A percentile compares a stretch with the other conserved stretches of the same genome.
Conservation (phyloP, 192 early-diverging fungal species). For the Gigaspora rosea region DNA sequence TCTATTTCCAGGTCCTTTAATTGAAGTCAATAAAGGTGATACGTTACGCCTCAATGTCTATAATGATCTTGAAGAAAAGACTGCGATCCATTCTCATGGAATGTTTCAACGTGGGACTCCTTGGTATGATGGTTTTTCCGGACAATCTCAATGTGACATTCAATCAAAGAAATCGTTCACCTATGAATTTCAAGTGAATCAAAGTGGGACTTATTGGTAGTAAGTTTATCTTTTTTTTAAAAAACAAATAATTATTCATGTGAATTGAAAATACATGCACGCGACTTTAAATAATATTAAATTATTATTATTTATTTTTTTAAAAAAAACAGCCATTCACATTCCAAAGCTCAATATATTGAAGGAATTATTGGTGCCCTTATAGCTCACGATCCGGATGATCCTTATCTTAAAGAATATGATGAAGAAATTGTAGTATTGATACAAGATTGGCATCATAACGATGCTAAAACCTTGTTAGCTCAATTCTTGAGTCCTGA, state of each 20-base stretch:
- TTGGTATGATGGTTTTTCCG: constrained; percentile 4
- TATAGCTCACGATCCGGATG: constrained; percentile 32
- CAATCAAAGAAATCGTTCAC: constrained; percentile 37
- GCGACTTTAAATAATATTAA: neutral
- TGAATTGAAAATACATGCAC: neutral
- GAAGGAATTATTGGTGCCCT: constrained; percentile 35
- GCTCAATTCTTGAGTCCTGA: constrained; percentile 18
- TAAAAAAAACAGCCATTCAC: constrained; percentile 38
- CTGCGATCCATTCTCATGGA: constrained; percentile 9
- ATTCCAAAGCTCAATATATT: constrained; percentile 35
- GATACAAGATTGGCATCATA: constrained; percentile 38
- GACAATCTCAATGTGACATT: constrained; percentile 37
- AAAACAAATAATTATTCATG: neutral
- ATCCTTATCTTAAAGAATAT: constrained; percentile 35
- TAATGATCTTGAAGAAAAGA: constrained; percentile 10
- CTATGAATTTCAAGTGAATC: constrained; percentile 39
- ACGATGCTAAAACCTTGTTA: constrained; percentile 33
- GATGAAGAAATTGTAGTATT: constrained; percentile 46
- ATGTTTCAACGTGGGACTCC: constrained; percentile 24
- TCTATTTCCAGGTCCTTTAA: constrained; percentile 55
- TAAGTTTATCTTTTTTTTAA: neutral
- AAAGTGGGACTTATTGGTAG: constrained; percentile 52
- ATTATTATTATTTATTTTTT: neutral
- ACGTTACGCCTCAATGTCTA: constrained; percentile 45
- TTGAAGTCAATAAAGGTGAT: constrained; percentile 51